Evolutionary conservation across 129 eudicot genomes (phyloP), one percentile per base, ranked within the genome.

Genomic region (Pittosporum tobira): DNA sequence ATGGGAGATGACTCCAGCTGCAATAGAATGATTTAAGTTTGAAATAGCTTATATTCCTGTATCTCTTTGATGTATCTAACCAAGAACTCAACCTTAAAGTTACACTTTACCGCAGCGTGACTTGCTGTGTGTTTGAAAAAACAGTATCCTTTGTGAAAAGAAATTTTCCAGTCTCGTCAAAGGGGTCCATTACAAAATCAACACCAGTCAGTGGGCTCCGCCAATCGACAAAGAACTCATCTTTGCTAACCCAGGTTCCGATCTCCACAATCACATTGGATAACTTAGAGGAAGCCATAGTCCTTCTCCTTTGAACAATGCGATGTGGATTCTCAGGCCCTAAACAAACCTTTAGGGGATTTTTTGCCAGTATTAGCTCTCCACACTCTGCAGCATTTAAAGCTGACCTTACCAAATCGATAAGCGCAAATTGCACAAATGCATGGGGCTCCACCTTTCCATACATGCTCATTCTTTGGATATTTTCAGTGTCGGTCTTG

Each of bases 371-470:
- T 13, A 62, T 31, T 31, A 81, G 87, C 22, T 76, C 64, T 38
- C 72, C 66, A 61, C 71, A 36, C 14, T 72, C 77, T 1, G 71
- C 71, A 54, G 77, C 74, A 42, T 68, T 59, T 14, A 64, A 40
- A 43, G 81, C 87, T 37, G 18, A 50, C 38, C 43, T 19, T 13
- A 66, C 82, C 18, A 74, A 37, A 10, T 47, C 66, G 13, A 77
- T 52, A 15, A 30, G 21, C 10, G 74, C 79, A 59, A 81, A 81
- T 62, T 81, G 87, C 56, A 81, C 71, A 59, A 72, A 81, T 12
- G 87, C 87, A 70, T 81, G 87, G 16, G 83, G 82, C 47, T 47
- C 76, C 20, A 76, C 77, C 46, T 73, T 72, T 19, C 30, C 62
- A 42, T 76, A 73, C 20, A 27, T 18, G 3, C 13, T 18, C 3